phyloP scores from a whole-genome alignment of 2,329 filamentous ascomycete genomes.

The Fusarium ambrosium region DNA sequence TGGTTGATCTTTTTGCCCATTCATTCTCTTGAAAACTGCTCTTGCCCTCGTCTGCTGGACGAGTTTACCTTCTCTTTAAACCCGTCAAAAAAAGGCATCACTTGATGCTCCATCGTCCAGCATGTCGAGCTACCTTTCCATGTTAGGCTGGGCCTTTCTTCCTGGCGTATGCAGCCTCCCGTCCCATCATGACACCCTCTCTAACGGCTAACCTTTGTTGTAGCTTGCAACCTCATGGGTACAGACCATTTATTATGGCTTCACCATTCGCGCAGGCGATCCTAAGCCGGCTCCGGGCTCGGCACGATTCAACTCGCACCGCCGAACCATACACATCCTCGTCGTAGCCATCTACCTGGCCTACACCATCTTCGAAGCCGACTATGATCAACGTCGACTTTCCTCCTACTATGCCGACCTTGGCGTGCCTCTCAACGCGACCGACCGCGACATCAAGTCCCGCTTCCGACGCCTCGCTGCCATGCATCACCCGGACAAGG shows the following conservation, averaged over 20 bases:
- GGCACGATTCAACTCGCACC: constrained; percentile 78
- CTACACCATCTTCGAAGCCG: constrained; percentile 94
- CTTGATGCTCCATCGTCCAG: constrained; percentile 40
- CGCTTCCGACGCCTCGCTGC: constrained; percentile 84
- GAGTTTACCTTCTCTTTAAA: background rate
- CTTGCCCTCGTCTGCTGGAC: constrained; percentile 1
- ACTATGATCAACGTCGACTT: constrained; percentile 79
- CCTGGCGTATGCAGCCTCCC: constrained; percentile 60
- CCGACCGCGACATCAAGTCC: constrained; percentile 84
- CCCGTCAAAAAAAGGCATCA: constrained; percentile 2
- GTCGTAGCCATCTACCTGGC: constrained; percentile 87
- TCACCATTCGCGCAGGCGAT: constrained; percentile 91
- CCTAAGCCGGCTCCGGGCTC: constrained; percentile 80
- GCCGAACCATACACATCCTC: constrained; percentile 84
- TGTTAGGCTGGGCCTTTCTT: constrained; percentile 70
- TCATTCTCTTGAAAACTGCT: background rate
- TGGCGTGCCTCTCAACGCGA: constrained; percentile 75
- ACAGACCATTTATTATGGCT: constrained; percentile 86
- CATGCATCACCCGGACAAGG: constrained; percentile 88
- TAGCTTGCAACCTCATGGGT: constrained; percentile 83
- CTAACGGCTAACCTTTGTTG: constrained; percentile 30
- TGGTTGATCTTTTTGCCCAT: background rate
- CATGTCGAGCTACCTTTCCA: constrained; percentile 67
- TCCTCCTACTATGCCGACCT: constrained; percentile 87
- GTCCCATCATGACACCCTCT: constrained; percentile 7